A percentile compares a stretch with the other conserved stretches of the same genome.
Evolutionary conservation across 352 stramenopile genomes (phyloP).

Genomic region (Phytophthora constricta): DNA sequence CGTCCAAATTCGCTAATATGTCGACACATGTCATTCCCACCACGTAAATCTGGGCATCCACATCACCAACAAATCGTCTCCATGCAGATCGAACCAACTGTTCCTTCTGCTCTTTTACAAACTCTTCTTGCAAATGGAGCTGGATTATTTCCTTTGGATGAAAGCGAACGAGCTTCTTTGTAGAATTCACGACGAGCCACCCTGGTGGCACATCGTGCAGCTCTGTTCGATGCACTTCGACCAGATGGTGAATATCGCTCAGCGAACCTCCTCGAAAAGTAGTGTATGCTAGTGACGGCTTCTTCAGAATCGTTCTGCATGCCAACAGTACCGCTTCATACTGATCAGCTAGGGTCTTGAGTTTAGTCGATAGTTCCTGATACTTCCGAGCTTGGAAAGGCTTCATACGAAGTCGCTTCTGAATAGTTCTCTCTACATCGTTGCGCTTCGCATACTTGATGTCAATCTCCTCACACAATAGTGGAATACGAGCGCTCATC

Average conservation of each 20-base stretch:
- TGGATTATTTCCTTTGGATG: slow-evolving; percentile 45
- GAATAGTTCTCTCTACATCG: slow-evolving; percentile 31
- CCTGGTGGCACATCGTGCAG: slow-evolving; percentile 35
- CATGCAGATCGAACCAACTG: slow-evolving; percentile 47
- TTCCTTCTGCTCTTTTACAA: slow-evolving; percentile 38
- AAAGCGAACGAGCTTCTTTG: slow-evolving; percentile 48
- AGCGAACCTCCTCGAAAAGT: slow-evolving; percentile 35
- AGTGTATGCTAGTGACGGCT: slow-evolving; percentile 29
- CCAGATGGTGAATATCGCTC: slow-evolving; percentile 38
- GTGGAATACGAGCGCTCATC: slow-evolving; percentile 7
- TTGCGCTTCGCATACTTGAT: slow-evolving; percentile 27
- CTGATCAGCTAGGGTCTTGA: slow-evolving; percentile 23
- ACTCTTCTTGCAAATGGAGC: slow-evolving; percentile 43
- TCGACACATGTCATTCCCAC: slow-evolving; percentile 48
- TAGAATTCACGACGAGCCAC: slow-evolving; percentile 61
- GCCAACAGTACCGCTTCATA: slow-evolving; percentile 23
- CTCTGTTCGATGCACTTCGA: slow-evolving; percentile 32
- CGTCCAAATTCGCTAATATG: slow-evolving; percentile 64
- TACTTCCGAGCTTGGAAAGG: slow-evolving; percentile 21
- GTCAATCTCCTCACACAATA: slow-evolving; percentile 31
- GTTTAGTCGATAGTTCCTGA: slow-evolving; percentile 22
- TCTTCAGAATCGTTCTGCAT: slow-evolving; percentile 25
- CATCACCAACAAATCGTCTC: slow-evolving; percentile 41
- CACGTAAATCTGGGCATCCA: slow-evolving; percentile 51
- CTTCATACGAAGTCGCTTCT: slow-evolving; percentile 23